Conservation (phyloP, 768 basidiomycete genomes). For the Suillus fuscotomentosus region DNA sequence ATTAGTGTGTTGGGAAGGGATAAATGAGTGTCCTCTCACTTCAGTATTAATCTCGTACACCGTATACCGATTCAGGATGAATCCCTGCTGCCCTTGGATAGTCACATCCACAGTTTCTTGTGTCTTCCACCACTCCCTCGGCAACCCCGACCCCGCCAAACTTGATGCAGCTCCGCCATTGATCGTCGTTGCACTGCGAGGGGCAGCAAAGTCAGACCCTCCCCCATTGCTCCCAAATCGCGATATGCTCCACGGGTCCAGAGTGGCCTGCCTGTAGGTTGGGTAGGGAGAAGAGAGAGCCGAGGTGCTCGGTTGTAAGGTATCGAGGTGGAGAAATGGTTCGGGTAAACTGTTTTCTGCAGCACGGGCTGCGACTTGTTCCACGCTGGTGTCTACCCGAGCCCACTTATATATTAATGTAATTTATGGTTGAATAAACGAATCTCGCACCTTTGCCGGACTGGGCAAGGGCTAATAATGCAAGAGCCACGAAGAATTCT, state of each 20-base stretch:
- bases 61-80: conserved; percentile 84
- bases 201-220: conserved; percentile 25
- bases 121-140: conserved; percentile 84
- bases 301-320: conserved; percentile 53
- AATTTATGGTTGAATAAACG: conserved; percentile 4
- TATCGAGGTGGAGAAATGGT: conserved; percentile 63
- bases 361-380: conserved; percentile 75
- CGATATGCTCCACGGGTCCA: conserved; percentile 64
- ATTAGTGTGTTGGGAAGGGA: conserved; percentile 6
- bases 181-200: conserved; percentile 21
- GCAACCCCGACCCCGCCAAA: conserved; percentile 69
- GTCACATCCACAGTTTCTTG: conserved; percentile 71
- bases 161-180: conserved; percentile 53
- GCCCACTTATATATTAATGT: conserved; percentile 1
- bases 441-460: conserved; percentile 61
- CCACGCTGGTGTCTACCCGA: conserved; percentile 69
- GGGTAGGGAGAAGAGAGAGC: conserved; percentile 42
- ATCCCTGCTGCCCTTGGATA: conserved; percentile 86
- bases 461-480: conserved; percentile 85
- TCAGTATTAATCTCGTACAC: conserved; percentile 82
- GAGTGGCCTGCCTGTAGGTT: conserved; percentile 44
- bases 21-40: conserved; percentile 42
- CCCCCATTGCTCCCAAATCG: conserved; percentile 32
- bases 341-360: conserved; percentile 78
- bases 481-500: conserved; percentile 91